These are phyloP conservation scores for Ceratocystis smalleyi DNA, from an alignment of 2,329 filamentous ascomycete species.

Conservation along the genomic window DNA sequence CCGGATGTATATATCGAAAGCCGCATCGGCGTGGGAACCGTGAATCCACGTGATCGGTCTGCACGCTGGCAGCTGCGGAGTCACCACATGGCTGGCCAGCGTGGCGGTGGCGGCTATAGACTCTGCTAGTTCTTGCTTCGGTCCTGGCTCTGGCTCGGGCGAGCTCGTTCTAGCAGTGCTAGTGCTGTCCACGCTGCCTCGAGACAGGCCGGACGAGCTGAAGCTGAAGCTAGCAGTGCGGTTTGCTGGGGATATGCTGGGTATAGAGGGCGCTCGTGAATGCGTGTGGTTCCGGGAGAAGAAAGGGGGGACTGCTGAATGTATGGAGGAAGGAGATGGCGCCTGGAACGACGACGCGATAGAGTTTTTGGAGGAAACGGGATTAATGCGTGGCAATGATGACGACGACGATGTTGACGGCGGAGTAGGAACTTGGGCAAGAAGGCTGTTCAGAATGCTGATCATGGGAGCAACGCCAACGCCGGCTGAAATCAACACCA, in stretches of 20 bases:
- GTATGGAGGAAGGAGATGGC: not conserved
- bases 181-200: not conserved
- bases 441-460: constrained; percentile 45
- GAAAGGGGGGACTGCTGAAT: not conserved
- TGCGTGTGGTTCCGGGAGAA: not conserved
- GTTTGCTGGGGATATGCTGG: not conserved
- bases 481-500: constrained; percentile 52
- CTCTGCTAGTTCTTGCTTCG: not conserved
- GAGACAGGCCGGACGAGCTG: not conserved
- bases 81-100: constrained; percentile 17
- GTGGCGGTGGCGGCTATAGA: too few relatives aligned
- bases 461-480: constrained; percentile 53
- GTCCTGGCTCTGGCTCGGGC: not conserved
- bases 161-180: not conserved
- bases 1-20: constrained; percentile 39
- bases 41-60: constrained; percentile 45
- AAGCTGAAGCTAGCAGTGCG: not conserved
- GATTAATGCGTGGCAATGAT: not conserved
- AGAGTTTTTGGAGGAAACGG: not conserved
- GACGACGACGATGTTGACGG: constrained; percentile 2
- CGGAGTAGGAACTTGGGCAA: constrained; percentile 15
- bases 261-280: not conserved
- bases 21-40: constrained; percentile 35
- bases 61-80: constrained; percentile 16
- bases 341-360: not conserved